Conservation (phyloP, 225 moss, liverwort and hornwort species). For the Physcomitrellopsis africana region DNA sequence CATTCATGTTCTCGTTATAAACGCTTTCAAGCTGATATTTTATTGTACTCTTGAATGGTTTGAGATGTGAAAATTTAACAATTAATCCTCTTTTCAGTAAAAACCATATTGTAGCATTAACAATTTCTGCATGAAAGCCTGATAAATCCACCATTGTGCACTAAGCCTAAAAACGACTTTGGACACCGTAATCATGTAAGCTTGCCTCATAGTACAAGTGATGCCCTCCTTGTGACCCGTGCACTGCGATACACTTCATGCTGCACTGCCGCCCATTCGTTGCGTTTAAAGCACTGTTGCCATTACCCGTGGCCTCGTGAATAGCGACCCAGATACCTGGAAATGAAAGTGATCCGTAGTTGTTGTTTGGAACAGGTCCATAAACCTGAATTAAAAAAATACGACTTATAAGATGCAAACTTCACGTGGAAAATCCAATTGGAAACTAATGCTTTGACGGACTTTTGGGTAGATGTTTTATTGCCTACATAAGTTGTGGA, state of each 20-base stretch:
- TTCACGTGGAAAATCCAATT: background rate
- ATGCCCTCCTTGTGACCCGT: constrained; percentile 44
- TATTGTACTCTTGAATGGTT: no score
- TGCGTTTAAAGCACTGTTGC: constrained; percentile 14
- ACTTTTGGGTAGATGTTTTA: no score
- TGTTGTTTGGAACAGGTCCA: constrained; percentile 47
- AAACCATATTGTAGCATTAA: no score
- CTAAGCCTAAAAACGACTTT: constrained; percentile 4
- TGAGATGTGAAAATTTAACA: no score
- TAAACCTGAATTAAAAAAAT: constrained; percentile 50
- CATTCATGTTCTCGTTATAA: no score
- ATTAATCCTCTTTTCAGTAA: no score
- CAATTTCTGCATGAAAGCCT: background rate
- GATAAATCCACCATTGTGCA: background rate
- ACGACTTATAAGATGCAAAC: constrained; percentile 22
- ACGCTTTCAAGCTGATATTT: no score
- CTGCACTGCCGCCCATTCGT: constrained; percentile 55
- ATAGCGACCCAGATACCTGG: constrained; percentile 54
- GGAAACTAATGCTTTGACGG: constrained; percentile 1
- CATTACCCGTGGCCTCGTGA: constrained; percentile 30
- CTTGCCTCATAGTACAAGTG: constrained; percentile 56
- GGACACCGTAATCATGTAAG: constrained; percentile 39
- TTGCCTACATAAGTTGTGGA: no score
- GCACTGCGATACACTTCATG: constrained; percentile 59
- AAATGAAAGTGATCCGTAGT: constrained; percentile 48